Base-by-base conservation (phyloP, 2,329 filamentous ascomycete species). In the Teratosphaeriaceae sp. region DNA sequence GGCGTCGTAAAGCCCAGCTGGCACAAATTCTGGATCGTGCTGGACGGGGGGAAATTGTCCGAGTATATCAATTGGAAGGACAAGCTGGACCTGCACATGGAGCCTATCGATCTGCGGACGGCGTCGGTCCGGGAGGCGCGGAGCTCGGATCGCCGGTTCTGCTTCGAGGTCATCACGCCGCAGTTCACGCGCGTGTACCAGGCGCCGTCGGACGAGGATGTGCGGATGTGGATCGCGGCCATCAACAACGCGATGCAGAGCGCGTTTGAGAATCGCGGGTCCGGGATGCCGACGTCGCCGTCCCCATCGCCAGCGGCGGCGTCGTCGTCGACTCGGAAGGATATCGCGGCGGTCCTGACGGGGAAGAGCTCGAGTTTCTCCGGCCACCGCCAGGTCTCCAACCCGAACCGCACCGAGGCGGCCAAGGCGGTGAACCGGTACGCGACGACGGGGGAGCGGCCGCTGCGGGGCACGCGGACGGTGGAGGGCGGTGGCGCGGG, bases 31-130 rank as follows among this genome's bases (percentile, higher is more conserved):
- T 98, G 92, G 92, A 94, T 98, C 51, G 92, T 98, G 2, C 74
- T 98, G 34, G 94, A 97, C 62, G 89, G 95, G 65, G 92, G 92
- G 19, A 95, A 92, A 62, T 75, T 98, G 13, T 96, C 90, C 1
- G 92, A 98, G 61, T 98, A 98, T 66, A 95, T 89, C 62, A 97
- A 98, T 64, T 98, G 92, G 92, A 98, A 98, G 67, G 88, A 98
- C 63, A 90, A 81, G 63, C 77, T 98, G 19, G 92, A 98, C 65
- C 72, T 97, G 20, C 94, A 98, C 63, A 97, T 95, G 80, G 92
- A 97, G 2, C 92, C 92, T 0, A 97, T 98, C 52, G 94, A 98
- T 64, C 73, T 98, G 35, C 85, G 92, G 26, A 92, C 97, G 80
- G 92, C 92, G 8, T 97, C 92, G 13, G 94, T 98, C 13, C 81